Percentiles rank a stretch among this genome's conserved stretches.
phyloP scores from a whole-genome alignment of 495 filamentous ascomycete species.

The Talaromyces nanjingensis region DNA sequence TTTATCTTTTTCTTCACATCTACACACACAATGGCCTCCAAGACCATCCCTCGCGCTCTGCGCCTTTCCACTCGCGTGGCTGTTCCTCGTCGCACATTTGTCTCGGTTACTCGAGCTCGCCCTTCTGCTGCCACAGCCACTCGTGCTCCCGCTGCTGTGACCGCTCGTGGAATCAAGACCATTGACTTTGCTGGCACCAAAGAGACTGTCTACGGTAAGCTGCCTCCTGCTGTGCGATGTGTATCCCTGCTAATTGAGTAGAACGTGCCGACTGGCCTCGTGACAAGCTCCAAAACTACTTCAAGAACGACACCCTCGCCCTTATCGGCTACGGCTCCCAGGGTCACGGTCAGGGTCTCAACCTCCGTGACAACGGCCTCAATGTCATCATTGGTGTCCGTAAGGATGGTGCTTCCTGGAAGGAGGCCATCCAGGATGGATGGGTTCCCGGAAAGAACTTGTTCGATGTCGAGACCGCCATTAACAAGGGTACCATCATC shows the following conservation, averaged over 20 bases:
- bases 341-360: constrained; percentile 97
- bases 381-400: constrained; percentile 98
- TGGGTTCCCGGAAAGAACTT: constrained; percentile 98
- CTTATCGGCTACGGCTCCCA: constrained; percentile 99
- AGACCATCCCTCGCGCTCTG: constrained; percentile 34
- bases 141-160: constrained; percentile 47
- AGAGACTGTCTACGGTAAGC: constrained; percentile 84
- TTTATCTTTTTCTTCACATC: constrained; percentile 17
- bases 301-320: constrained; percentile 99
- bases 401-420: constrained; percentile 96
- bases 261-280: constrained; percentile 97
- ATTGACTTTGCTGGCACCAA: constrained; percentile 86
- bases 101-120: constrained; percentile 39
- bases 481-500: constrained; percentile 85
- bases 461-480: constrained; percentile 94
- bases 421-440: constrained; percentile 92
- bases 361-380: constrained; percentile 97
- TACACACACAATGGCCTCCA: constrained; percentile 67
- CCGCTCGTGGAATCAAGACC: constrained; percentile 41
- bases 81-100: constrained; percentile 62
- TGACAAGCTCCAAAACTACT: constrained; percentile 98
- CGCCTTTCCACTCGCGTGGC: constrained; percentile 31
- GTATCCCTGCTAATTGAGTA: constrained; percentile 21
- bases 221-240: background rate
- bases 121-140: constrained; percentile 15